Conservation (phyloP, 768 basidiomycete species). For the Sutorius australiensis region DNA sequence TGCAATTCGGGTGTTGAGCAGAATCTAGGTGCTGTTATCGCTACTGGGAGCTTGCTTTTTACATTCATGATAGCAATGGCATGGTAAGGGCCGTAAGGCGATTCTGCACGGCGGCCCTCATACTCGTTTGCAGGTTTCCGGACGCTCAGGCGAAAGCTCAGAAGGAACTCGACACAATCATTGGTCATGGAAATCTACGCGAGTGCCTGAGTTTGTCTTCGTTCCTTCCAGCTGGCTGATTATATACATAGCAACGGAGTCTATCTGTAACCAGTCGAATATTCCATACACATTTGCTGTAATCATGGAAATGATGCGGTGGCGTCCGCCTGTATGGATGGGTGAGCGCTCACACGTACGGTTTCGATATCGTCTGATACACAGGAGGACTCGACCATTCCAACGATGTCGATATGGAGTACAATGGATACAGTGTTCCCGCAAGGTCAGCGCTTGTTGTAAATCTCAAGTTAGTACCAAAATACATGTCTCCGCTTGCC, state of each 20-base stretch:
- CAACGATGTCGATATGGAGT: slow-evolving; percentile 1
- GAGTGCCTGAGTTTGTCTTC: neutral
- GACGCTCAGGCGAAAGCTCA: slow-evolving; percentile 1
- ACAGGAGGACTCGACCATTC: slow-evolving; percentile 3
- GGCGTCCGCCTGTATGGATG: slow-evolving; percentile 9
- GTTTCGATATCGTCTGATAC: neutral
- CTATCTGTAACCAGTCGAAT: neutral
- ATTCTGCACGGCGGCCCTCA: neutral
- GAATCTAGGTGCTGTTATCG: slow-evolving; percentile 1
- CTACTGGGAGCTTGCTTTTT: slow-evolving; percentile 1
- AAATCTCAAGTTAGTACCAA: neutral
- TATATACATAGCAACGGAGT: neutral
- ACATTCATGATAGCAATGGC: slow-evolving; percentile 8
- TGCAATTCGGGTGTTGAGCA: neutral
- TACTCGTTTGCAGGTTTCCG: neutral
- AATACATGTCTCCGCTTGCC: no score
- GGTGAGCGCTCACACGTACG: neutral
- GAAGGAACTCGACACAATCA: slow-evolving; percentile 1
- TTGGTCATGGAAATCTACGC: slow-evolving; percentile 7
- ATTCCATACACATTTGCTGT: slow-evolving; percentile 4
- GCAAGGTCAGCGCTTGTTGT: slow-evolving; percentile 2
- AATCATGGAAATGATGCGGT: slow-evolving; percentile 5
- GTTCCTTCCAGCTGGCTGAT: neutral
- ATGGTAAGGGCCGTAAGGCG: neutral
- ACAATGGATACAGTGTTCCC: slow-evolving; percentile 2